A percentile compares a stretch with the other conserved stretches of the same genome.
Conservation (phyloP, 441 rosid species). For the Bruguiera hainesii region DNA sequence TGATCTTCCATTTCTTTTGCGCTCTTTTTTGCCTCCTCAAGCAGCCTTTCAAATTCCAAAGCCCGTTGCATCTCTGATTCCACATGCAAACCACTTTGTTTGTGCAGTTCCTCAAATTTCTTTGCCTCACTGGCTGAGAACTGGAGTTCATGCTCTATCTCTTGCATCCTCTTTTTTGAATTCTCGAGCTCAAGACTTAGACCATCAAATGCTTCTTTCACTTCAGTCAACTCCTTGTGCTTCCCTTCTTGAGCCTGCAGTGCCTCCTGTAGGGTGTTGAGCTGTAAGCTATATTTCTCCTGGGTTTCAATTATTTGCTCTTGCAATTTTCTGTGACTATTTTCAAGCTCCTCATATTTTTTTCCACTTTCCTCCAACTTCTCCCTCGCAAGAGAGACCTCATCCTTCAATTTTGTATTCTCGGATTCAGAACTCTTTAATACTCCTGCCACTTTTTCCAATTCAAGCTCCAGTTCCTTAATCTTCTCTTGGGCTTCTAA, state of each 20-base stretch:
- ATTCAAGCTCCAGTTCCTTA: constrained; percentile 70
- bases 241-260: constrained; percentile 65
- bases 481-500: constrained; percentile 78
- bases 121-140: constrained; percentile 54
- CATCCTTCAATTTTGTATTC: constrained; percentile 52
- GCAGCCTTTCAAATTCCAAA: constrained; percentile 67
- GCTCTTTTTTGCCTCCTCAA: constrained; percentile 53
- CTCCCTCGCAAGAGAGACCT: constrained; percentile 49
- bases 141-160: constrained; percentile 62
- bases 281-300: constrained; percentile 55
- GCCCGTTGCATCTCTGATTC: constrained; percentile 77
- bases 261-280: constrained; percentile 61
- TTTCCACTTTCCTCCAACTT: constrained; percentile 58
- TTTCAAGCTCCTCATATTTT: constrained; percentile 62
- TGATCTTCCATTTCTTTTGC: constrained; percentile 65
- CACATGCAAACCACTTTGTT: constrained; percentile 68
- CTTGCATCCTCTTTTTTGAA: constrained; percentile 62
- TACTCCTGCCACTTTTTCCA: constrained; percentile 64
- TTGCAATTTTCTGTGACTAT: constrained; percentile 56
- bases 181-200: constrained; percentile 61
- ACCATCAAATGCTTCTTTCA: constrained; percentile 72
- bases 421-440: constrained; percentile 71
- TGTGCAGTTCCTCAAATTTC: constrained; percentile 84
- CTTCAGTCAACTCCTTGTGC: constrained; percentile 64
- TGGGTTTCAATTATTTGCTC: constrained; percentile 65